These are phyloP conservation scores for Pseudomonodictys pantanalensis DNA, from an alignment of 495 filamentous ascomycete genomes.

Conservation along the genomic window DNA sequence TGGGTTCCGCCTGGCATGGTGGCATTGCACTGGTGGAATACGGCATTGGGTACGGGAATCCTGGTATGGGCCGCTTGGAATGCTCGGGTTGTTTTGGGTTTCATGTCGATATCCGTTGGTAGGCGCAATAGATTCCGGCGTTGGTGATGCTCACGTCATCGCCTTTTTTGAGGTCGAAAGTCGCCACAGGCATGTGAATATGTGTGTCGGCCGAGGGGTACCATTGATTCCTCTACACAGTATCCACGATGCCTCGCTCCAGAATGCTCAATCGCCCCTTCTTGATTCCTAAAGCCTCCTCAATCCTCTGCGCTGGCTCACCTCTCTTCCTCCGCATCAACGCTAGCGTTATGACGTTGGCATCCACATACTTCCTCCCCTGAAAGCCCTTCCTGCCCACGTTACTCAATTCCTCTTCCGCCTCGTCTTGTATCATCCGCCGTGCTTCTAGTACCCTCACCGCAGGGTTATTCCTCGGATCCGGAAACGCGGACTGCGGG, in stretches of 20 bases:
- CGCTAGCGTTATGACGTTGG: constrained; percentile 58
- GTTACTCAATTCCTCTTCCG: constrained; percentile 53
- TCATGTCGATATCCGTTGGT: not conserved
- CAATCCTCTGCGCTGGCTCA: constrained; percentile 53
- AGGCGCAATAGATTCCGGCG: not conserved
- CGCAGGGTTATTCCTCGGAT: constrained; percentile 54
- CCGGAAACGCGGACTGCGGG: constrained; percentile 44
- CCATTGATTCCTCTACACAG: not conserved
- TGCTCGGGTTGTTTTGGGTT: not conserved
- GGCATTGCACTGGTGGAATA: not conserved
- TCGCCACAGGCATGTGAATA: not conserved
- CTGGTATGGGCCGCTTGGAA: not conserved
- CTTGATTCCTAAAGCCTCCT: constrained; percentile 56
- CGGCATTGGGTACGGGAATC: not conserved
- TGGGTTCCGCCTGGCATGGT: not conserved
- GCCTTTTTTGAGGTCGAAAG: not conserved
- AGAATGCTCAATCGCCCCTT: constrained; percentile 56
- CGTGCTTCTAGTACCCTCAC: constrained; percentile 54
- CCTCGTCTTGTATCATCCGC: constrained; percentile 55
- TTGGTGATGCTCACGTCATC: not conserved
- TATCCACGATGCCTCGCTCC: constrained; percentile 40
- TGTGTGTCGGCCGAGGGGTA: not conserved
- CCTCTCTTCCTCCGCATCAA: constrained; percentile 57
- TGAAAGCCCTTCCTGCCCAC: constrained; percentile 48
- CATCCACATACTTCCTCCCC: constrained; percentile 61